Evolutionary conservation across 2,329 filamentous ascomycete genomes (phyloP).

Genomic region (Lojkania enalia): DNA sequence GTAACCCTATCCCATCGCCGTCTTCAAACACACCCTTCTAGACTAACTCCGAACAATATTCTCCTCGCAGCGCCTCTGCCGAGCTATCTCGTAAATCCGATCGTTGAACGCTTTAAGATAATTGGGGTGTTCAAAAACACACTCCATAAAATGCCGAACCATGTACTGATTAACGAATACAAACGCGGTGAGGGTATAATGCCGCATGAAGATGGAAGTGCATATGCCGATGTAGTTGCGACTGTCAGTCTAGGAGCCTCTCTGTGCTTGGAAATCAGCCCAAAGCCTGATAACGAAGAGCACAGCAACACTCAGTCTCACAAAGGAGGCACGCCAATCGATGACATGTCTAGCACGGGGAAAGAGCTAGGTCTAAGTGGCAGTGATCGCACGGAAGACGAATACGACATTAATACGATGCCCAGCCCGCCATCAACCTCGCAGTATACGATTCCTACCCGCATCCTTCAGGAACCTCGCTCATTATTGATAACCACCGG

Average conservation of each 20-base stretch:
- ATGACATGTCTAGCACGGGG: neutral
- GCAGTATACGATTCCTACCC: constrained; percentile 39
- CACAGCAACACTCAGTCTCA: neutral
- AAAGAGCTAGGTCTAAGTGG: neutral
- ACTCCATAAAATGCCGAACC: constrained; percentile 78
- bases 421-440: neutral
- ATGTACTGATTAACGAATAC: constrained; percentile 94
- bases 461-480: constrained; percentile 80
- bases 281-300: constrained; percentile 46
- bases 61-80: constrained; percentile 77
- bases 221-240: constrained; percentile 86
- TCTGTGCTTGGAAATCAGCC: constrained; percentile 75
- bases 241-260: constrained; percentile 83
- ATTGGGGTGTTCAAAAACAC: constrained; percentile 62
- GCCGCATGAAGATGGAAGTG: constrained; percentile 89
- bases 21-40: constrained; percentile 87
- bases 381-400: neutral
- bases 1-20: constrained; percentile 84
- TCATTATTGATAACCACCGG: constrained; percentile 75
- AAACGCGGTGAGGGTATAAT: constrained; percentile 88
- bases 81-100: constrained; percentile 70
- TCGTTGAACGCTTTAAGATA: constrained; percentile 61
- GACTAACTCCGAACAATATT: constrained; percentile 70
- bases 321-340: neutral
- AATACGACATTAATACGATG: neutral